Percentiles rank a stretch among this genome's conserved stretches.
Conservation (phyloP, 1,284 basidiomycete genomes). For the Tylopilus sp. region DNA sequence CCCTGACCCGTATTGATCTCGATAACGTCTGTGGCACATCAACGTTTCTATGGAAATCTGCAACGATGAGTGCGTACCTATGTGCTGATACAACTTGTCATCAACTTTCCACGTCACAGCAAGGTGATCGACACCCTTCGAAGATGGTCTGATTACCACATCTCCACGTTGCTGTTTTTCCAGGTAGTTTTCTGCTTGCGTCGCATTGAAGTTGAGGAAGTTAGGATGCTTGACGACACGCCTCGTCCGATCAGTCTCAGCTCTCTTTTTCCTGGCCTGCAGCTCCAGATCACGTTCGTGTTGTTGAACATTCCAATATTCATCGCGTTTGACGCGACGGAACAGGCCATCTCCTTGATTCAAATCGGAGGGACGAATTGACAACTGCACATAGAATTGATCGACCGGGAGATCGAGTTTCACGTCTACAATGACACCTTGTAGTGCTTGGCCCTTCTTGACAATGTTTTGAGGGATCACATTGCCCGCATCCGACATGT, state of each 20-base stretch:
- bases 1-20: constrained; percentile 79
- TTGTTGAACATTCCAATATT: constrained; percentile 65
- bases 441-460: constrained; percentile 75
- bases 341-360: constrained; percentile 61
- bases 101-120: constrained; percentile 99
- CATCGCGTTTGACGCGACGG: constrained; percentile 60
- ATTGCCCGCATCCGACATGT: constrained; percentile 53
- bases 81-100: constrained; percentile 94
- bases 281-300: constrained; percentile 72
- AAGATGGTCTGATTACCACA: constrained; percentile 94
- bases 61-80: constrained; percentile 54
- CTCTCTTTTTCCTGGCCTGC: constrained; percentile 78
- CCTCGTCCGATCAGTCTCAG: constrained; percentile 72
- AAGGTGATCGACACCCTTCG: constrained; percentile 90
- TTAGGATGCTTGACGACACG: constrained; percentile 97
- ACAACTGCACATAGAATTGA: constrained; percentile 73
- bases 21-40: constrained; percentile 67
- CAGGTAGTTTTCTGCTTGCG: constrained; percentile 87
- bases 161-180: constrained; percentile 91
- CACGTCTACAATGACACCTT: constrained; percentile 76
- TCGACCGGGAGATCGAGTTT: constrained; percentile 62
- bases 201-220: constrained; percentile 94
- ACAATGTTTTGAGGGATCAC: constrained; percentile 47
- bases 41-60: constrained; percentile 6
- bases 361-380: constrained; percentile 72